Evolutionary conservation across 2,329 filamentous ascomycete species (phyloP), one percentile per base, ranked within the genome.

Genomic region (Colletotrichum gloeosporioides): DNA sequence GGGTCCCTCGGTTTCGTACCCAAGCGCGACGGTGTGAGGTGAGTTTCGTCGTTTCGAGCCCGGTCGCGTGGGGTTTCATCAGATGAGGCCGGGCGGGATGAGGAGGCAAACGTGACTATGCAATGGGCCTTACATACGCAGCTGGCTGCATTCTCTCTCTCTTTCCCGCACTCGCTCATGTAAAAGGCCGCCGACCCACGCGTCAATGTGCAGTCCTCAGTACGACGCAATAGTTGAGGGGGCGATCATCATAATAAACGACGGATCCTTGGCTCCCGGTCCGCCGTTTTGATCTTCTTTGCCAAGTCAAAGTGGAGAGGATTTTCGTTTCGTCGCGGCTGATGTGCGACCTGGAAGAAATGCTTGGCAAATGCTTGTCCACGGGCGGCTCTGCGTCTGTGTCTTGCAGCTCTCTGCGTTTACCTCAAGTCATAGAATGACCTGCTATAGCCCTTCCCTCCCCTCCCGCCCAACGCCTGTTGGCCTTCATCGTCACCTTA

Each of bases 11-110:
- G 73, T 69, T 64, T 69, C 63, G 73, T 29, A 53, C 27, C 36
- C 68, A 63, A 70, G 68, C 57, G 57, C 32, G 22, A 34, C 22
- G 44, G 70, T 64, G 63, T 69, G 73, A 76, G 69, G 57, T 49
- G 57, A 57, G 73, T 76, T 76, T 76, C 73, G 69, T 69, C 59
- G 73, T 76, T 73, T 73, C 69, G 44, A 73, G 64, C 55, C 57
- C 57, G 69, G 69, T 25, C 70, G 69, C 57, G 63, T 73, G 57
- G 44, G 16, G 57, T 65, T 73, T 65, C 44, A 76, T 76, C 73
- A 34, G 73, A 76, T 67, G 69, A 73, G 70, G 73, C 69, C 73
- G 53, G 63, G 69, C 32, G 57, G 57, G 15, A 36, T 53, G 63
- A 44, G 34, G 61, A 71, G 61, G 61, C 69, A 25, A 64, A 63